Percentiles rank a stretch among this genome's conserved stretches.
These are phyloP conservation scores for Coelastrella sp. DNA, from an alignment of 139 green algal genomes.

Conservation along the genomic window DNA sequence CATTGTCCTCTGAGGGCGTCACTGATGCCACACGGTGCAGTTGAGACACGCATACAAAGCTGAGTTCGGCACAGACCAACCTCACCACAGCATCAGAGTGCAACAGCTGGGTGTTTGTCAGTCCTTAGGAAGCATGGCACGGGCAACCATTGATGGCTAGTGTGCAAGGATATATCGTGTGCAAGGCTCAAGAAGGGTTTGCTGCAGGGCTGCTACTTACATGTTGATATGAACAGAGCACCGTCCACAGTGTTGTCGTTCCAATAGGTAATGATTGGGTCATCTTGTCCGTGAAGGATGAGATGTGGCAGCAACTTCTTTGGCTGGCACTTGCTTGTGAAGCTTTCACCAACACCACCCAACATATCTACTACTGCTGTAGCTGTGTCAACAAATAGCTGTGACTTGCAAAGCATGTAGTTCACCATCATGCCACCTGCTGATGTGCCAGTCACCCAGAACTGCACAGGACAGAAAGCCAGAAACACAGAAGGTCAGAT, in stretches of 20 bases:
- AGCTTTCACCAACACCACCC: constrained; percentile 36
- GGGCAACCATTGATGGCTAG: no score
- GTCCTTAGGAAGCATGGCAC: no score
- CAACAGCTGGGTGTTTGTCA: no score
- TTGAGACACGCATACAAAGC: no score
- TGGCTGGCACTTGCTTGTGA: constrained; percentile 17
- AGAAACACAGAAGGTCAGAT: background rate
- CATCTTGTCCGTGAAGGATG: constrained; percentile 37
- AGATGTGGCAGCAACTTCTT: constrained; percentile 17
- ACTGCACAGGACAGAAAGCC: background rate
- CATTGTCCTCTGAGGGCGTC: no score
- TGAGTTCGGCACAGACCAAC: no score
- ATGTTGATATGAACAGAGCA: constrained; percentile 32
- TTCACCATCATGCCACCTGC: constrained; percentile 52
- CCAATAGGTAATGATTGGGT: constrained; percentile 30
- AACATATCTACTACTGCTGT: constrained; percentile 45
- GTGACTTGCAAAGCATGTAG: constrained; percentile 37
- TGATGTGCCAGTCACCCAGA: constrained; percentile 46
- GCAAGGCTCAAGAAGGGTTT: no score
- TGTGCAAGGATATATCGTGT: no score
- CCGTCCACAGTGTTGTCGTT: constrained; percentile 33
- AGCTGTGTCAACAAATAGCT: constrained; percentile 32
- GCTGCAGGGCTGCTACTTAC: no score
- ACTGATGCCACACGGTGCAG: no score
- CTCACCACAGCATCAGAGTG: no score